Evolutionary conservation across 2,329 filamentous ascomycete genomes (phyloP).

Genomic region (Paraphaeosphaeria sporulosa): DNA sequence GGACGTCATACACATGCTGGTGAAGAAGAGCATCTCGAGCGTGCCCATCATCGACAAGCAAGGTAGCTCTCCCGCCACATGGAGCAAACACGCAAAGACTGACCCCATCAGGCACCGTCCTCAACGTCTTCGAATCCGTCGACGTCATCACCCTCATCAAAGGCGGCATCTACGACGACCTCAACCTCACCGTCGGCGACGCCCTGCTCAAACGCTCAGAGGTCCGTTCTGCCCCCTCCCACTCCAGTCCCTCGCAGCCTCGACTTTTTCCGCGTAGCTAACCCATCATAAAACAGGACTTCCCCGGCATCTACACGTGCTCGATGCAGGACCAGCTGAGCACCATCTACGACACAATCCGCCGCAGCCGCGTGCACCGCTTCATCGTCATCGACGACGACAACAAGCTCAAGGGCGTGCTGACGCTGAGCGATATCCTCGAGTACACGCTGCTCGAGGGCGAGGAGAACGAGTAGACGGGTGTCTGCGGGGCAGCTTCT

Average conservation of each 20-base stretch:
- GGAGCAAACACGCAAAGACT: conserved; percentile 3
- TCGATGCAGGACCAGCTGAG: conserved; percentile 89
- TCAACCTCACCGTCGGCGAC: conserved; percentile 85
- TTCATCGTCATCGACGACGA: conserved; percentile 93
- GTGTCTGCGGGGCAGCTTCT: too few species aligned
- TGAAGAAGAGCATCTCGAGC: conserved; percentile 91
- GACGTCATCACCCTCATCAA: conserved; percentile 97
- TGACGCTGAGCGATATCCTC: conserved; percentile 94
- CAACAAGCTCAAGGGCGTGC: conserved; percentile 82
- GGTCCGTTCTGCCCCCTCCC: conserved; percentile 50
- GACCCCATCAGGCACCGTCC: conserved; percentile 65
- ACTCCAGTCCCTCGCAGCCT: too few species aligned
- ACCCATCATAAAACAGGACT: conserved; percentile 71
- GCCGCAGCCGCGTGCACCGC: conserved; percentile 91
- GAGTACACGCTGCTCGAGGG: conserved; percentile 90
- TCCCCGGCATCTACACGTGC: conserved; percentile 96
- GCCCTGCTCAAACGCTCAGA: conserved; percentile 86
- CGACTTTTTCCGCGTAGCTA: conserved; percentile 22
- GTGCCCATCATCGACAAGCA: conserved; percentile 89
- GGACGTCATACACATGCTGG: conserved; percentile 92
- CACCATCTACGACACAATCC: conserved; percentile 95
- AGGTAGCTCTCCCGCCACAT: conserved; percentile 54
- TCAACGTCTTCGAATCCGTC: conserved; percentile 97
- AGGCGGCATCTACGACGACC: conserved; percentile 88
- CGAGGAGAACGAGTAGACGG: conserved; percentile 59